Evolutionary conservation across 331 rosid genomes (phyloP), one percentile per base, ranked within the genome.

Genomic region (Acacia concinna): DNA sequence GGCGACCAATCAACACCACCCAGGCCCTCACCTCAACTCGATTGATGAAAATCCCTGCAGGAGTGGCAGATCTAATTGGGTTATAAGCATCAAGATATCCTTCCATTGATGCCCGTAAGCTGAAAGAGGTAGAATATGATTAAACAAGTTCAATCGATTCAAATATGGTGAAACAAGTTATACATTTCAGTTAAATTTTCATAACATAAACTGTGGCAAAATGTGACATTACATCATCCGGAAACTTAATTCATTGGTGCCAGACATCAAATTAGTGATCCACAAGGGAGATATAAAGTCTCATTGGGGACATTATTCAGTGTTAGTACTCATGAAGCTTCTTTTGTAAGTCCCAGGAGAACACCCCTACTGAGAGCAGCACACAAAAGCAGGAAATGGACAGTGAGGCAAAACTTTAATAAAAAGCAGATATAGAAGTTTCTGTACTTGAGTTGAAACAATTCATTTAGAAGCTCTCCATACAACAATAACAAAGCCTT

Each of bases 21-120:
- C 44, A 76, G 79, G 51, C 21, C 72, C 88, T 44, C 63, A 95
- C 99, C 97, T 95, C 97, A 84, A 93, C 96, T 71, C 99, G 89
- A 81, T 91, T 93, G 81, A 87, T 12, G 71, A 95, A 95, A 82
- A 95, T 89, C 82, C 99, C 99, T 17, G 94, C 93, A 74, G 99
- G 99, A 59, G 93, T 91, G 78, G 71, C 86, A 30, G 93, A 95
- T 71, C 70, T 77, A 52, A 31, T 83, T 62, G 99, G 99, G 79
- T 88, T 85, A 79, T 93, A 95, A 68, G 94, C 98, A 89, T 91
- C 94, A 73, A 95, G 90, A 82, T 81, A 95, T 80, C 97, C 98
- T 89, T 86, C 93, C 99, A 95, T 95, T 35, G 99, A 95, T 77
- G 91, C 85, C 68, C 97, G 94, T 85, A 95, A 79, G 79, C 99